Percentiles rank a stretch among this genome's conserved stretches.
Conservation (phyloP, 768 basidiomycete species). For the Hygrophoropsis aurantiaca region DNA sequence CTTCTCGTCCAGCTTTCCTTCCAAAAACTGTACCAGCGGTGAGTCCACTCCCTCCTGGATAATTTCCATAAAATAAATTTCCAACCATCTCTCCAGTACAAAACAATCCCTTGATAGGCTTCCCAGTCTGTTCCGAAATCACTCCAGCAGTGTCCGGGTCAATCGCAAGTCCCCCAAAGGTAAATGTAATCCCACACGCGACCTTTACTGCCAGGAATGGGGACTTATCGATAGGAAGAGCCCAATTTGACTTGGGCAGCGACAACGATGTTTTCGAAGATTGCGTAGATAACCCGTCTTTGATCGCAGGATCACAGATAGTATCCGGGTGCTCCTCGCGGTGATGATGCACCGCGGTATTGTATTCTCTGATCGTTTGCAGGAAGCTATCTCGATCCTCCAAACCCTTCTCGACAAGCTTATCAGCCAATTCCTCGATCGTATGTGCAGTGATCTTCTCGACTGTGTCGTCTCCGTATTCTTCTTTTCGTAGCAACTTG, state of each 20-base stretch:
- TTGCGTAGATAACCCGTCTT: conserved; percentile 60
- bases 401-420: conserved; percentile 46
- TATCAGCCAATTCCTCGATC: conserved; percentile 50
- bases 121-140: conserved; percentile 38
- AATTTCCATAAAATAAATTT: conserved; percentile 61
- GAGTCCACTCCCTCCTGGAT: conserved; percentile 69
- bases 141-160: conserved; percentile 55
- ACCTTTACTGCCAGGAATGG: conserved; percentile 70
- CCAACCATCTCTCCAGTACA: conserved; percentile 73
- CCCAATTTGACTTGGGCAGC: conserved; percentile 70
- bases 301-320: conserved; percentile 62
- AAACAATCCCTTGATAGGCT: conserved; percentile 53
- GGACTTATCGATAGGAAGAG: conserved; percentile 47
- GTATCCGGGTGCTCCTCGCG: conserved; percentile 30
- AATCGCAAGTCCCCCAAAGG: conserved; percentile 67
- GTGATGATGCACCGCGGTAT: conserved; percentile 44
- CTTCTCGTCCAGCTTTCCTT: conserved; percentile 49
- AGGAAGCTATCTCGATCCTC: conserved; percentile 41
- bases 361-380: conserved; percentile 49
- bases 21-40: conserved; percentile 69
- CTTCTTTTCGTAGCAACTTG: conserved; percentile 53
- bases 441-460: conserved; percentile 49
- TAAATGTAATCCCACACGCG: conserved; percentile 70
- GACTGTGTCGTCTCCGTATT: conserved; percentile 64
- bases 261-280: conserved; percentile 34